These are phyloP conservation scores for Plasmopara halstedii DNA, from an alignment of 352 stramenopile species.

Conservation along the genomic window DNA sequence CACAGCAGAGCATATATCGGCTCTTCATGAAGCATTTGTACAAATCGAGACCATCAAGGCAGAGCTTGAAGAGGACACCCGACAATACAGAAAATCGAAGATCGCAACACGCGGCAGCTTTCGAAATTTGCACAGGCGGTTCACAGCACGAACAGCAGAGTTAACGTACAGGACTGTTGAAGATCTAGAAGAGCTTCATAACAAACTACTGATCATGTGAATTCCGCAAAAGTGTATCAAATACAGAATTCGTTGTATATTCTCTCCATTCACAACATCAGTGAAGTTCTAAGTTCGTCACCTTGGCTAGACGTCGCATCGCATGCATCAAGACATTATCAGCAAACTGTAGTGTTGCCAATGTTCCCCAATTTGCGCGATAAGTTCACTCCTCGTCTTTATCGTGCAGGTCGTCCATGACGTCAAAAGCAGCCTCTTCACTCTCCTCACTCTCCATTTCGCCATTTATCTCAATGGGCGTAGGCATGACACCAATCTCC, in stretches of 20 bases:
- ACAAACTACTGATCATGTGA: conserved; percentile 32
- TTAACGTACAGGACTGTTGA: conserved; percentile 44
- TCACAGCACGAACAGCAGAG: conserved; percentile 35
- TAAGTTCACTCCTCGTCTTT: conserved; percentile 17
- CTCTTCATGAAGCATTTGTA: conserved; percentile 36
- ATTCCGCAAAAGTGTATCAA: no score
- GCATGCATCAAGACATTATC: no score
- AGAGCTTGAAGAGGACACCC: conserved; percentile 37
- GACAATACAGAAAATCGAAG: conserved; percentile 46
- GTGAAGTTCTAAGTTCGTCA: background rate
- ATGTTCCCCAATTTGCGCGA: background rate
- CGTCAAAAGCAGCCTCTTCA: conserved; percentile 1
- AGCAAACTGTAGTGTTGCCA: background rate
- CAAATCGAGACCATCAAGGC: conserved; percentile 39
- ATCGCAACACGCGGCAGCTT: conserved; percentile 38
- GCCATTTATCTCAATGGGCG: conserved; percentile 44
- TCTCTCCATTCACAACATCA: no score
- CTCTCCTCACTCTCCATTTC: conserved; percentile 11
- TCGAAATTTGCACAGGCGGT: conserved; percentile 44
- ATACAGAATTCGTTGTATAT: background rate
- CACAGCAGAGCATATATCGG: conserved; percentile 31
- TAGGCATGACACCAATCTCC: conserved; percentile 58
- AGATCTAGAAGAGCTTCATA: conserved; percentile 46
- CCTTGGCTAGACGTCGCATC: no score
- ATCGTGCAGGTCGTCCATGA: conserved; percentile 21